Base-by-base conservation (phyloP, 805 yeast genomes). In the Kluyveromyces nonfermentans region DNA sequence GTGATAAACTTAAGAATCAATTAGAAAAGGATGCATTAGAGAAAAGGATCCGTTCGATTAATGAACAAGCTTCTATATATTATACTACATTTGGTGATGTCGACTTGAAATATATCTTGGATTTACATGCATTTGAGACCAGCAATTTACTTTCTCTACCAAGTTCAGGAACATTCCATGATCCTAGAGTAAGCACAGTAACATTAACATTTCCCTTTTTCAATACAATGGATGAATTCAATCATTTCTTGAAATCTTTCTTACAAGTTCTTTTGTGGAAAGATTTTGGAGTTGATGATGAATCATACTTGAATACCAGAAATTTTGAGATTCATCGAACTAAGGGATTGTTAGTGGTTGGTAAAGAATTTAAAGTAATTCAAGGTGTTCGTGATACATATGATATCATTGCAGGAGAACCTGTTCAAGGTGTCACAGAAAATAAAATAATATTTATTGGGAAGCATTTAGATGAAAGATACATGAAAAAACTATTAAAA, bases 301-400 rank as follows among this genome's bases (percentile, higher is more conserved):
- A 63, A 25, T 16, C 41, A 16, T 20, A 38, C 8, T 41, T 33
- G 2, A 31, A 37, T 12, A 34, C 42, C 6, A 37, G 47, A 5
- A 53, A 49, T 21, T 57, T 61, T 57, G 96, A 87, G 48, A 71
- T 93, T 2, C 96, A 88, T 52, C 67, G 97, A 49, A 67, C 83
- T 2, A 93, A 93, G 59, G 97, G 96, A 1, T 61, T 85, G 8
- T 50, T 88, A 7, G 72, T 80, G 2, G 48, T 60, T n/a, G 56
- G 62, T 7, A 60, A 57, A 2, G 62, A 59, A 7, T 78, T 73
- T 18, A 72, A 75, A 50, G 84, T 88, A 7, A 65, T 93, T 9
- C 98, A 93, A 60, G 97, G 95, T 10, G 98, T 93, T 0, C 71
- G 97, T 47, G 93, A 88, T 44, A 87, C 95, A 0, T 93, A 87